Base-by-base conservation (phyloP, 495 filamentous ascomycete species). In the Hypoxylon subgilvum region DNA sequence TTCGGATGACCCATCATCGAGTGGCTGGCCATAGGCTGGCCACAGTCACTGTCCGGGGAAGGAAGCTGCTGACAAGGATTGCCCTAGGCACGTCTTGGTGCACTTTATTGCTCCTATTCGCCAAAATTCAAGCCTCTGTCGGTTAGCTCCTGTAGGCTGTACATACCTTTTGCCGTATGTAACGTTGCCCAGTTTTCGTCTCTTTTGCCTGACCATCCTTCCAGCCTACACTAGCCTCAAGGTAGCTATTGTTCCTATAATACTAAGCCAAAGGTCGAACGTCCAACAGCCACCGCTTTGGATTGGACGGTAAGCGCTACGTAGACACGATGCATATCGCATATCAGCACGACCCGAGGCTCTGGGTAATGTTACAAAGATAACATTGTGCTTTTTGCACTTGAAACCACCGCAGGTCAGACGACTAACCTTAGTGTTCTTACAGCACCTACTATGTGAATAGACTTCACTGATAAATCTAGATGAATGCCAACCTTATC, bases 11-110 rank as follows among this genome's bases (percentile, higher is more conserved):
- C n/a, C 21, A 18, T 45, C 38, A 64, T 64, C 59, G 61, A 54
- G 18, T 18, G 38, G 19, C 3, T 32, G 25, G 36, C 23, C 18
- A 38, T 53, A 19, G 48, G n/a, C n/a, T n/a, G n/a, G n/a, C n/a
- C n/a, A n/a, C n/a, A n/a, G n/a, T n/a, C 18, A 34, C 22, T 57
- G 41, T 63, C 60, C 43, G 60, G 60, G 60, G 60, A 57, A 63
- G 60, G 60, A 57, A 63, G 60, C 30, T 63, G 40, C 25, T 40
- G 39, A 48, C 2, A 47, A 48, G 42, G 45, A 49, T 34, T 25
- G 18, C 27, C n/a, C 23, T 44, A 44, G 41, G 22, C 41, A 3
- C 16, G 32, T 49, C 22, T 49, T 42, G 34, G 43, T 19, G 23
- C 27, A 17, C 10, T 17, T 21, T 32, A 5, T 36, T 36, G 9